These are phyloP conservation scores for Pelargonium australe DNA, from an alignment of 441 rosid species.

Conservation along the genomic window DNA sequence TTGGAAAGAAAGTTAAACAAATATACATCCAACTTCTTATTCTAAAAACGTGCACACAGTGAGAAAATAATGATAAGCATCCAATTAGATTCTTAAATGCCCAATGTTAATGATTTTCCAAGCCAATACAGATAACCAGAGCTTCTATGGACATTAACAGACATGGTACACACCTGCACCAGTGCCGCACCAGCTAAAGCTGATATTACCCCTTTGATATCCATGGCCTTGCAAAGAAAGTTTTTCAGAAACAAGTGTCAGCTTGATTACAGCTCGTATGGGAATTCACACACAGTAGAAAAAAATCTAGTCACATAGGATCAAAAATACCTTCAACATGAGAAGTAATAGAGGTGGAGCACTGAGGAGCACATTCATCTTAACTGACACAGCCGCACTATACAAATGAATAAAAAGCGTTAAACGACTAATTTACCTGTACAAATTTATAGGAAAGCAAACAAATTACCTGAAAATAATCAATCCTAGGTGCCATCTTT, in stretches of 20 bases:
- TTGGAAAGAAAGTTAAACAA: slow-evolving; percentile 22
- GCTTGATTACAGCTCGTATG: slow-evolving; percentile 13
- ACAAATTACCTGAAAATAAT: slow-evolving; percentile 59
- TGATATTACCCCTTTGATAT: slow-evolving; percentile 52
- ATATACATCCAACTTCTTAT: slow-evolving; percentile 16
- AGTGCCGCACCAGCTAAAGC: slow-evolving; percentile 84
- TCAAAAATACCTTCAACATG: slow-evolving; percentile 56
- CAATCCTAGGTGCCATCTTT: slow-evolving; percentile 79
- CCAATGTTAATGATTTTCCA: neutral
- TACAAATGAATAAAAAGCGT: slow-evolving; percentile 17
- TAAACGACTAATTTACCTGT: slow-evolving; percentile 16
- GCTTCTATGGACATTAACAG: slow-evolving; percentile 13
- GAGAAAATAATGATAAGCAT: slow-evolving; percentile 5
- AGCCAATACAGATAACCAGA: slow-evolving; percentile 4
- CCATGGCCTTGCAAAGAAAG: slow-evolving; percentile 53
- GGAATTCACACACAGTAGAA: slow-evolving; percentile 10
- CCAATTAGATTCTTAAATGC: slow-evolving; percentile 6
- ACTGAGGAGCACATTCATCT: slow-evolving; percentile 89
- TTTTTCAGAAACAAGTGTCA: slow-evolving; percentile 18
- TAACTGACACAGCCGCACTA: slow-evolving; percentile 77
- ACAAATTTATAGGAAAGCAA: slow-evolving; percentile 16
- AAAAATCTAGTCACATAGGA: slow-evolving; percentile 12
- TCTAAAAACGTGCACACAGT: slow-evolving; percentile 10
- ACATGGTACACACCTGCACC: slow-evolving; percentile 61
- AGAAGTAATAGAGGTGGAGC: slow-evolving; percentile 81